These are phyloP conservation scores for Tricharina praecox DNA, from an alignment of 495 filamentous ascomycete genomes.

Conservation along the genomic window DNA sequence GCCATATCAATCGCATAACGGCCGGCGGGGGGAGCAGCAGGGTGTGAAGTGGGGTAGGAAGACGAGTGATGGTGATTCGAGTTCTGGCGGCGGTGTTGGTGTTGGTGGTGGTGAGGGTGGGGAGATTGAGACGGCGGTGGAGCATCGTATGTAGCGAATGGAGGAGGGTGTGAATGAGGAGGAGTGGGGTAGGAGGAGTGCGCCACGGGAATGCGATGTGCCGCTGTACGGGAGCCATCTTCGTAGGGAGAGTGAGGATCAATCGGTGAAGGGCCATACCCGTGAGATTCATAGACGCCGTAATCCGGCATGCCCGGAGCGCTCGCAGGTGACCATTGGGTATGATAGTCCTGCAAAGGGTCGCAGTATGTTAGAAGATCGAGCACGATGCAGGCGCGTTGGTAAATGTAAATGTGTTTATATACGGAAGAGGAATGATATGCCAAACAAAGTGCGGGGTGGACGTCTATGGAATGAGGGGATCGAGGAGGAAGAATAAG, in stretches of 20 bases:
- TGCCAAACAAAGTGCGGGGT: too few species aligned
- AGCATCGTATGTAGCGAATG: background rate
- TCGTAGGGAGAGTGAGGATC: constrained; percentile 10
- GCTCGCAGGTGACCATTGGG: constrained; percentile 10
- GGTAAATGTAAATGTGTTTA: too few species aligned
- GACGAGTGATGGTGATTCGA: constrained; percentile 13
- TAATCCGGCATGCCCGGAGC: constrained; percentile 19
- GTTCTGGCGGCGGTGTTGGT: constrained; percentile 13
- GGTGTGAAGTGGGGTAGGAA: constrained; percentile 23
- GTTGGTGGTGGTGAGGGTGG: constrained; percentile 12
- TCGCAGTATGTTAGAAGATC: too few species aligned
- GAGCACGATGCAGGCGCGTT: too few species aligned
- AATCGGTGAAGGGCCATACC: constrained; percentile 17
- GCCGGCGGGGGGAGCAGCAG: constrained; percentile 17
- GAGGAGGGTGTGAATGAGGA: constrained; percentile 11
- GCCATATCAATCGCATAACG: constrained; percentile 4
- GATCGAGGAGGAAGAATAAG: constrained; percentile 6
- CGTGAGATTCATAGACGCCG: constrained; percentile 19
- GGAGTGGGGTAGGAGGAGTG: constrained; percentile 8
- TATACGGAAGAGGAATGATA: too few species aligned
- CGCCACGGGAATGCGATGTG: constrained; percentile 3
- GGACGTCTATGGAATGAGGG: background rate
- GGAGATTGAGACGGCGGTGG: constrained; percentile 17
- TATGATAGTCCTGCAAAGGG: constrained; percentile 1
- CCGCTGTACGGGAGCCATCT: background rate